Evolutionary conservation across 2,329 filamentous ascomycete species (phyloP), one percentile per base, ranked within the genome.

Genomic region (Arthroderma sp.): DNA sequence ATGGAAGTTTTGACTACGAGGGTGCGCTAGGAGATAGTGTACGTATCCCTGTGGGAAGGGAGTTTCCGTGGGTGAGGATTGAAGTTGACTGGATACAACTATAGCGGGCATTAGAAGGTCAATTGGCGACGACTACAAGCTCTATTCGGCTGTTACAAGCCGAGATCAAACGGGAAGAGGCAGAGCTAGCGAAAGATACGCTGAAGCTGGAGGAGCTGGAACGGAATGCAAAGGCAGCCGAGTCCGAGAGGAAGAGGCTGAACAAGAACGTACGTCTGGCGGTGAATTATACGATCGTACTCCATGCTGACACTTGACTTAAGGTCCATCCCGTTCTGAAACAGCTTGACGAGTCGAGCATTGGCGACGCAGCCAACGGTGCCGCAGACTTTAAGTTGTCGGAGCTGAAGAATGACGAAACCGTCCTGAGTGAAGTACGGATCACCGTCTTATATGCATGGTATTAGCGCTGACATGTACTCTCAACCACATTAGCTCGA

Each of bases 1-100:
- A 74, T 43, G 67, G 68, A 0, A 68, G 67, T 54, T 76, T 76
- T 60, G 72, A 75, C 60, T 73, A 74, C 47, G 74, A 75, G 58
- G 65, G 70, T 54, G 72, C 70, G 4, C 65, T 76, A 7, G 66
- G 72, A 58, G 72, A 74, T 61, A 72, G 74, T 64, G 72, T 74
- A 64, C 51, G 71, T 61, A 54, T 38, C 52, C 58, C 21, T 21
- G 56, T 21, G n/a, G 13, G n/a, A n/a, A n/a, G n/a, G n/a, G n/a
- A n/a, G n/a, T n/a, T n/a, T n/a, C n/a, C n/a, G n/a, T n/a, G 33
- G 4, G 35, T 54, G 15, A n/a, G 44, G 9, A 2, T 31, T 28
- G 38, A 37, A 28, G 33, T 56, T 60, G 49, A 59, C 33, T 19
- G 17, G 19, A n/a, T 54, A 19, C 49, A 21, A 33, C 8, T 47